Evolutionary conservation across 2,329 filamentous ascomycete genomes (phyloP), one percentile per base, ranked within the genome.

Genomic region (Stemphylium lycopersici): DNA sequence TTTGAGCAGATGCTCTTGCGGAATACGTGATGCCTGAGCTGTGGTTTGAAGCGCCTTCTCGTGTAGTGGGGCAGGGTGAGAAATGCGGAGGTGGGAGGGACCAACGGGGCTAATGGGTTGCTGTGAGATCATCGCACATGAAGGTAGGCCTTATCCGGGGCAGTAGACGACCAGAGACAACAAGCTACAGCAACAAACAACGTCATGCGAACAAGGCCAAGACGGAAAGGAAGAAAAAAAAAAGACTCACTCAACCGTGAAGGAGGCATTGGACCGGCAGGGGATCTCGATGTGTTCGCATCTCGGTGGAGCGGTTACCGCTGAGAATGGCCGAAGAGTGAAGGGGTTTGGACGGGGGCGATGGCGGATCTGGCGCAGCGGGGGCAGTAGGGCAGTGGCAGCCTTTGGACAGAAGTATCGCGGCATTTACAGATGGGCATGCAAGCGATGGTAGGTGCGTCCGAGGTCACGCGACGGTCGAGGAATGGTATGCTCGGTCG

Each of bases 201-300:
- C 37, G 42, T 51, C 41, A 52, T 47, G 41, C n/a, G 48, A 22
- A 13, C 24, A 7, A 44, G 26, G 43, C 34, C 41, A 13, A 41
- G 48, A 45, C 38, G 49, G 34, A 15, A 37, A n/a, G n/a, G n/a
- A n/a, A n/a, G n/a, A n/a, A n/a, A n/a, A n/a, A n/a, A 34, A 52
- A 16, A 29, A 44, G 38, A 65, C 70, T 62, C 68, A 79, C 78
- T 78, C 75, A 40, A 81, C 55, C 34, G 58, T 73, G 38, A 80
- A 72, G 40, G 62, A 65, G 51, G 77, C 78, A 61, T 77, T 80
- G 39, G 78, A 79, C 20, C 76, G 67, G 60, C 73, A 78, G 10
- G 73, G 70, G 12, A 79, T 66, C 22, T 50, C 57, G 52, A 78
- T 50, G 15, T 64, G 59, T 48, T 77, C 73, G 40, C 48, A 55